A percentile compares a stretch with the other conserved stretches of the same genome.
phyloP scores from a whole-genome alignment of 306 rosid species.

The Mimosa pudica region DNA sequence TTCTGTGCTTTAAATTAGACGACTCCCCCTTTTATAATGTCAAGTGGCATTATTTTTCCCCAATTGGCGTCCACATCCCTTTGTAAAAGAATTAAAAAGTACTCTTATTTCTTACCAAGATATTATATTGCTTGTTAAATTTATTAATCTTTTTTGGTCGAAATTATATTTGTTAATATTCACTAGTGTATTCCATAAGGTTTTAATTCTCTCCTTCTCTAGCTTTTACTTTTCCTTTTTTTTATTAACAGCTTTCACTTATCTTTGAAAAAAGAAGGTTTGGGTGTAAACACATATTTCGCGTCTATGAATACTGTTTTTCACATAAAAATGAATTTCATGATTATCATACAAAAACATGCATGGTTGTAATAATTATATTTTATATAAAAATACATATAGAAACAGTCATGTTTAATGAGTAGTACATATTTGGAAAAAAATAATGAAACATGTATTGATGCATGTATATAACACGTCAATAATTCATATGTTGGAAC shows the following conservation, averaged over 20 bases:
- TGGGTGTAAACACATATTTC: background rate
- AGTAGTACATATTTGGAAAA: background rate
- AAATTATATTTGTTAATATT: background rate
- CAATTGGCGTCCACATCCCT: background rate
- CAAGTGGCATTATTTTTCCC: background rate
- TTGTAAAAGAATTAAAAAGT: background rate
- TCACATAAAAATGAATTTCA: background rate
- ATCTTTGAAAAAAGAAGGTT: conserved; percentile 1
- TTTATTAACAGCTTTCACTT: background rate
- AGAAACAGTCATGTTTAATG: background rate
- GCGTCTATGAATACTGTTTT: background rate
- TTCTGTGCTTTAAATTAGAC: conserved; percentile 17
- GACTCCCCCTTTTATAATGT: background rate
- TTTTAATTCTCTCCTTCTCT: background rate
- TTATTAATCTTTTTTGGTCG: no score
- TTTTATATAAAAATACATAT: background rate
- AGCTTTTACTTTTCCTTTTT: background rate
- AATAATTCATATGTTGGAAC: no score
- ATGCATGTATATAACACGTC: background rate
- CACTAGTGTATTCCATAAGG: background rate
- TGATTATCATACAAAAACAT: background rate
- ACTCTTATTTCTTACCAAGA: conserved; percentile 3
- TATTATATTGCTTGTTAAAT: background rate
- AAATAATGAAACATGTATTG: background rate
- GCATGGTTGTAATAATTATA: background rate